Evolutionary conservation across 176 grass and related monocot species (phyloP), one percentile per base, ranked within the genome.

Genomic region (Carex pumila): DNA sequence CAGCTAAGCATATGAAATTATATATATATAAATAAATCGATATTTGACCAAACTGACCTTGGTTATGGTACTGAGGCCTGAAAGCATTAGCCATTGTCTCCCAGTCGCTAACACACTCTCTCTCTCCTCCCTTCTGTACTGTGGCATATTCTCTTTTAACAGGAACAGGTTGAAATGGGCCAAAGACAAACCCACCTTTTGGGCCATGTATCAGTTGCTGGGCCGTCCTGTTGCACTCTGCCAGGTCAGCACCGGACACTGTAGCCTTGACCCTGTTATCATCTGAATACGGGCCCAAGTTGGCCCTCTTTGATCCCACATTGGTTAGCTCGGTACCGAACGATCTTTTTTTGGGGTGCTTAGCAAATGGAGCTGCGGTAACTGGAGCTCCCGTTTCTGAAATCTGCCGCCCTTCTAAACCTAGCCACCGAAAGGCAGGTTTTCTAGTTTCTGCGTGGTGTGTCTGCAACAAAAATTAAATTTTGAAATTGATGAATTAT

Each of bases 261-360:
- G 79, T 31, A 71, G 47, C 73, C 31, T 34, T 79, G 49, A 13
- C 81, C 76, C 87, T 49, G 65, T 63, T 88, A 88, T 94, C 87
- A 61, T 94, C 81, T 81, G 81, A 17, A 72, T 85, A 31, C 25
- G 83, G 65, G 61, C 80, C 88, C 65, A 88, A 30, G 64, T 61
- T 86, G 80, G 80, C 75, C 84, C 85, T 88, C 32, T 95, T 81
- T 7, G 79, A 83, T 71, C 59, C 83, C 21, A 86, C 84, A 80
- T 98, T 98, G 53, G 91, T 98, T 61, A 98, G 66, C 34, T 98
- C 96, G 53, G 83, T 90, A 30, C 96, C 93, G 84, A 98, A 98
- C 65, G 85, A 65, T 87, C 96, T 92, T 71, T 98, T 98, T 34
- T 81, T 98, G 8, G 65, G 65, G 39, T 5, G 82, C 79, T 89